Evolutionary conservation across 208 protist genomes (phyloP).

Genomic region (Crithidia thermophila): DNA sequence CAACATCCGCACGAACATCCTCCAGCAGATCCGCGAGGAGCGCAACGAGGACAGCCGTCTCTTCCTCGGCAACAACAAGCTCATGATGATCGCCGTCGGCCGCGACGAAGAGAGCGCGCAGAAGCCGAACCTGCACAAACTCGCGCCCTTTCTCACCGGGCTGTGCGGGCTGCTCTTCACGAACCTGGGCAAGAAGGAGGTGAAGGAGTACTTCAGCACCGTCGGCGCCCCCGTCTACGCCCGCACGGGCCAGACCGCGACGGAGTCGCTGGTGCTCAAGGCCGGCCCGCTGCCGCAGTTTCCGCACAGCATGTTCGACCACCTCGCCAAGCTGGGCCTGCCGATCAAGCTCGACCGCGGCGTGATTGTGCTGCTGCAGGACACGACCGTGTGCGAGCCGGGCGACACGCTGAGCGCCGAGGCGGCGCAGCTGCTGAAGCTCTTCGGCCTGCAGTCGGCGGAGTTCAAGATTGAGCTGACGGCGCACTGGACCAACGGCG

Average conservation of each 20-base stretch:
- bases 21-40: constrained; percentile 92
- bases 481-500: constrained; percentile 88
- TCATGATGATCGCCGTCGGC: constrained; percentile 94
- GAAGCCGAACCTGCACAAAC: constrained; percentile 86
- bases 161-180: constrained; percentile 94
- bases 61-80: constrained; percentile 95
- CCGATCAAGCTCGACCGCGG: constrained; percentile 91
- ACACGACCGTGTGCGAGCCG: constrained; percentile 89
- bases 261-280: constrained; percentile 69
- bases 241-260: constrained; percentile 78
- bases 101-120: constrained; percentile 78
- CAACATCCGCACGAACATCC: constrained; percentile 90
- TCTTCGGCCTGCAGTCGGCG: constrained; percentile 83
- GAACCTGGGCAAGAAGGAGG: constrained; percentile 85
- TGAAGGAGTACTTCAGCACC: constrained; percentile 90
- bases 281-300: constrained; percentile 88
- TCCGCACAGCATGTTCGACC: constrained; percentile 93
- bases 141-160: constrained; percentile 84
- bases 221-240: constrained; percentile 88
- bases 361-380: constrained; percentile 88
- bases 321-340: constrained; percentile 91
- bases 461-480: constrained; percentile 88
- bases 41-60: constrained; percentile 83
- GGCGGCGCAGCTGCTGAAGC: constrained; percentile 88
- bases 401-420: constrained; percentile 91